Base-by-base conservation (phyloP, 495 filamentous ascomycete genomes). In the Penicillium argentinense region DNA sequence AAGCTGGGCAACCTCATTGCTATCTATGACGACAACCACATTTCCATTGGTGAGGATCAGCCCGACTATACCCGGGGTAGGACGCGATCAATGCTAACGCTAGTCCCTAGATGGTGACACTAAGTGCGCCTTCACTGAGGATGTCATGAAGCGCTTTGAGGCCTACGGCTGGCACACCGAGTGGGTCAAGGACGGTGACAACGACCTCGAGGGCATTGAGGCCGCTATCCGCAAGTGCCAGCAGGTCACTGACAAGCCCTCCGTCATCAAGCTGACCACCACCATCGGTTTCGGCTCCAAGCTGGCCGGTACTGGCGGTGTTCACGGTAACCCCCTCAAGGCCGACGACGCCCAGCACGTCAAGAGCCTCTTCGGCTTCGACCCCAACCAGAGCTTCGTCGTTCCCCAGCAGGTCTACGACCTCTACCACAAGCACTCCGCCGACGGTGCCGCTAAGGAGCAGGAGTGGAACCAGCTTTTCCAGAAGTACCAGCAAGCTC, bases 11-110 rank as follows among this genome's bases (percentile, higher is more conserved):
- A 97, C 81, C 75, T 99, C 51, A 97, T 99, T 66, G 81, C 80
- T 66, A 79, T 99, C 71, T 99, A 93, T 68, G 93, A 99, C 64
- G 93, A 99, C 78, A 99, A 99, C 79, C 86, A 93, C 64, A 98
- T 98, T 68, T 95, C 89, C 62, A 89, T 89, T 57, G 83, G 85
- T 88, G 73, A 57, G 79, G 9, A 34, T 26, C 8, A 7, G 14
- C 8, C 32, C n/a, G 9, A 36, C 2, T 41, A 19, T n/a, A 25
- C 16, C 38, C 34, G 14, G 3, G 13, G 9, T 28, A 23, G 9
- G n/a, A 38, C 14, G 26, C 9, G 17, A 27, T 27, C 3, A 3
- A 42, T 12, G 30, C 51, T 56, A 36, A 59, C 52, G 2, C 30
- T 44, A 34, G 6, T 27, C 14, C 12, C 17, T 43, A 86, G 93